Percentiles rank a stretch among this genome's conserved stretches.
phyloP scores from a whole-genome alignment of 495 filamentous ascomycete species.

The Echria macrotheca region DNA sequence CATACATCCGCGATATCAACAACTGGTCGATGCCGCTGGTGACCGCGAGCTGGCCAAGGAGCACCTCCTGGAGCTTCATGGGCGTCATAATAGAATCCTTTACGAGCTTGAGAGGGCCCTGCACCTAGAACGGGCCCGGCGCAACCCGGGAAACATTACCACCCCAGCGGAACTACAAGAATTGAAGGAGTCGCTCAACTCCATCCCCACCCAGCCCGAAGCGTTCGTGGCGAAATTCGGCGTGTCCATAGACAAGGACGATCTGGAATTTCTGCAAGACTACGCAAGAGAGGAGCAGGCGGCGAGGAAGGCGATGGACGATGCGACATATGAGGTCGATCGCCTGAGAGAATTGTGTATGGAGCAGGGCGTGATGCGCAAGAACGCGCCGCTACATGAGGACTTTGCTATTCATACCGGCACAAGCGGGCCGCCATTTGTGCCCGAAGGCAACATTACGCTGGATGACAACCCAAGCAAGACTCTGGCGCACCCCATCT shows the following conservation, averaged over 20 bases:
- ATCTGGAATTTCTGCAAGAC: conserved; percentile 28
- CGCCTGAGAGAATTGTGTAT: conserved; percentile 21
- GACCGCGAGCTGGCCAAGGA: conserved; percentile 26
- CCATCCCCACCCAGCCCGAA: conserved; percentile 3
- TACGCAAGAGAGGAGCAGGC: conserved; percentile 14
- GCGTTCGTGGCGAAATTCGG: conserved; percentile 22
- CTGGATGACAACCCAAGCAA: neutral
- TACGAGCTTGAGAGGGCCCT: conserved; percentile 23
- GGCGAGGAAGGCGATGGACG: conserved; percentile 15
- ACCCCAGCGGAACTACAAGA: conserved; percentile 22
- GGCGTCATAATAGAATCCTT: conserved; percentile 20
- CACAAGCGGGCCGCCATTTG: neutral
- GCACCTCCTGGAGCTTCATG: conserved; percentile 21
- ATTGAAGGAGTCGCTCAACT: conserved; percentile 20
- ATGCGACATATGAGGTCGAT: conserved; percentile 10
- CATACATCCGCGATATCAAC: conserved; percentile 26
- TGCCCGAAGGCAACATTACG: conserved; percentile 21
- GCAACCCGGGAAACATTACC: conserved; percentile 16
- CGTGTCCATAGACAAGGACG: conserved; percentile 17
- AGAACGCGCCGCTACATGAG: conserved; percentile 26
- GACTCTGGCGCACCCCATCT: conserved; percentile 22
- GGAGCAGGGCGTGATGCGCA: conserved; percentile 27
- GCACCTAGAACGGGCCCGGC: conserved; percentile 19
- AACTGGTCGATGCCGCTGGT: conserved; percentile 22
- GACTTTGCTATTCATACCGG: conserved; percentile 21